Conservation (phyloP, 306 rosid genomes). For the Cucurbita ficifolia region DNA sequence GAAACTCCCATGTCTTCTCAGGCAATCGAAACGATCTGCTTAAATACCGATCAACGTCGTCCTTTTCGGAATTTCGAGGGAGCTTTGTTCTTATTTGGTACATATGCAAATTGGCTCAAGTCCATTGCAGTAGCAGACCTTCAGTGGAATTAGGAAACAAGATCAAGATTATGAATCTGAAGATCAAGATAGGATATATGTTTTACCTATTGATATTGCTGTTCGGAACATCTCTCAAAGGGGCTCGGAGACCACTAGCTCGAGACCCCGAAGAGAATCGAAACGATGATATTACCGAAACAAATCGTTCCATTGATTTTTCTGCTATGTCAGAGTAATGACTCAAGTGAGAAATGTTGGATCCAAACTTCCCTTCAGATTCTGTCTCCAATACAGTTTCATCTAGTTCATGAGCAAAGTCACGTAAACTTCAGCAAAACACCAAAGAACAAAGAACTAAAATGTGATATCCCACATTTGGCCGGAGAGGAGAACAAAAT, state of each 20-base stretch:
- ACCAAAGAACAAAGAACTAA: neutral
- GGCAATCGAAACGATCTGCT: neutral
- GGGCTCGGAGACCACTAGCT: conserved; percentile 92
- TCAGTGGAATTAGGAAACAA: neutral
- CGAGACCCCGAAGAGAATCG: conserved; percentile 46
- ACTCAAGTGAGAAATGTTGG: conserved; percentile 67
- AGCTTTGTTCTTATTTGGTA: conserved; percentile 2
- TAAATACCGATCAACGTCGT: neutral
- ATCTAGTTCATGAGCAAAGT: neutral
- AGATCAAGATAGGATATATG: conserved; percentile 4
- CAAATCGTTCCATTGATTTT: neutral
- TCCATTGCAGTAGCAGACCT: neutral
- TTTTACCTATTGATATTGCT: conserved; percentile 27
- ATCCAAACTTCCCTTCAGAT: conserved; percentile 40
- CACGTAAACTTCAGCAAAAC: neutral
- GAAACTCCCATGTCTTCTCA: neutral
- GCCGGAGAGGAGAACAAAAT: no score
- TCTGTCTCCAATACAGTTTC: neutral
- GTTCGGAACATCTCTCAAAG: conserved; percentile 53
- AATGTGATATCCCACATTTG: no score
- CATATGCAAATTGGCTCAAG: conserved; percentile 5
- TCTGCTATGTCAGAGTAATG: conserved; percentile 64
- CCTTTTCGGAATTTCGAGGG: neutral
- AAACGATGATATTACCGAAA: neutral
- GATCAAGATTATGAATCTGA: neutral